Evolutionary conservation across 2,329 filamentous ascomycete species (phyloP).

Genomic region (Colletotrichum australisinense): DNA sequence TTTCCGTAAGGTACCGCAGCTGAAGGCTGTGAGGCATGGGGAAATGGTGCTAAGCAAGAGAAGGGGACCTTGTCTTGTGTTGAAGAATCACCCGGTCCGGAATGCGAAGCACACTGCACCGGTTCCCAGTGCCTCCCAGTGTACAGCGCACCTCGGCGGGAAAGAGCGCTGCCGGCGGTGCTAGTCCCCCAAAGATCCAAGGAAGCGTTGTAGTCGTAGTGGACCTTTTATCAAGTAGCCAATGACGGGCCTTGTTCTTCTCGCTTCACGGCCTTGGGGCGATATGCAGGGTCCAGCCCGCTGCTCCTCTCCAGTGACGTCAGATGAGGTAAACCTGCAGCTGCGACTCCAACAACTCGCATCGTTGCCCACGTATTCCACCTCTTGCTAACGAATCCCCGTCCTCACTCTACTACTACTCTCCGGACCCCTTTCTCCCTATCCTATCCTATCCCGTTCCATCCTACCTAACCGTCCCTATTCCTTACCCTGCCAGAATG

Average conservation of each 20-base stretch:
- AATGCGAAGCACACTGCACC: neutral
- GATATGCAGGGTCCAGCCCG: neutral
- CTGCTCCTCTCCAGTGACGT: neutral
- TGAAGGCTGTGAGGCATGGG: neutral
- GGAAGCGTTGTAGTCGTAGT: neutral
- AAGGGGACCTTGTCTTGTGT: neutral
- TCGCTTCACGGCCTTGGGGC: neutral
- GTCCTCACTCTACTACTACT: neutral
- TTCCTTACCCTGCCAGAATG: too few species aligned
- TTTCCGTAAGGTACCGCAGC: neutral
- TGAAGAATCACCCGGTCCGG: neutral
- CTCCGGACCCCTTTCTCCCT: too few species aligned
- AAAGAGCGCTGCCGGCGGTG: neutral
- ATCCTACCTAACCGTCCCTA: too few species aligned
- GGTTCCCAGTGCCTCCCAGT: neutral
- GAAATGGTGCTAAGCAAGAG: neutral
- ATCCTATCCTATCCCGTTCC: too few species aligned
- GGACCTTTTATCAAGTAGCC: neutral
- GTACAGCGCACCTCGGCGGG: neutral
- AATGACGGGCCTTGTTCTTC: neutral
- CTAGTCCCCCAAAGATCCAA: too few species aligned
- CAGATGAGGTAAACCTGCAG: conserved; percentile 2
- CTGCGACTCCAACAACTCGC: neutral
- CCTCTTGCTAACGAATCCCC: neutral
- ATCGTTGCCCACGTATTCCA: neutral